phyloP scores from a whole-genome alignment of 2,329 filamentous ascomycete species.

The Cephalotrichum gorgonifer region DNA sequence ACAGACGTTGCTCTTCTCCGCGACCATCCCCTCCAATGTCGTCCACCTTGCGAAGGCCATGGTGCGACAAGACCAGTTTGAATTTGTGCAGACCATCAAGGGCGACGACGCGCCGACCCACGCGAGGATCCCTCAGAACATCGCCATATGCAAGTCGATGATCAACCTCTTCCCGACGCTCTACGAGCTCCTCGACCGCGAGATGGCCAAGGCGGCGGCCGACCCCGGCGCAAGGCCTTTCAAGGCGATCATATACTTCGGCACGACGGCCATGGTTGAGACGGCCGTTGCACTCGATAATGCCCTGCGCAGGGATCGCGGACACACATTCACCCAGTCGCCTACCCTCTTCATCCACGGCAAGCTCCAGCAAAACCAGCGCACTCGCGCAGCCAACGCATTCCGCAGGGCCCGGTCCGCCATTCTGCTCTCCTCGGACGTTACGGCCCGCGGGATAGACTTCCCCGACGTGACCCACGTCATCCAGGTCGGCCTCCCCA shows the following conservation, averaged over 20 bases:
- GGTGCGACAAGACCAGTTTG: conserved; percentile 69
- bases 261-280: conserved; percentile 64
- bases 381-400: conserved; percentile 58
- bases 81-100: conserved; percentile 82
- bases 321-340: neutral
- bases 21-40: conserved; percentile 79
- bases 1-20: conserved; percentile 92
- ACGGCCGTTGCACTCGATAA: conserved; percentile 44
- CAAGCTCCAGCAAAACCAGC: conserved; percentile 57
- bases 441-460: conserved; percentile 75
- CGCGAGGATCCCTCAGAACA: conserved; percentile 69
- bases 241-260: conserved; percentile 94
- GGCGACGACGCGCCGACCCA: conserved; percentile 80
- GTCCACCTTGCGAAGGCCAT: conserved; percentile 67
- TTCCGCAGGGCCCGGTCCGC: conserved; percentile 59
- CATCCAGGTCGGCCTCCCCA: conserved; percentile 58
- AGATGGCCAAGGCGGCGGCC: conserved; percentile 31
- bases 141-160: conserved; percentile 56
- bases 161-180: conserved; percentile 70
- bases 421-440: conserved; percentile 68
- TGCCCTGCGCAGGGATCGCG: conserved; percentile 1
- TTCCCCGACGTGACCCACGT: conserved; percentile 74
- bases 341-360: conserved; percentile 65
- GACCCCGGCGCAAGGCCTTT: conserved; percentile 48
- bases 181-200: conserved; percentile 61